phyloP scores from a whole-genome alignment of 73 alveolate genomes.

The Durusdinium trenchii region DNA sequence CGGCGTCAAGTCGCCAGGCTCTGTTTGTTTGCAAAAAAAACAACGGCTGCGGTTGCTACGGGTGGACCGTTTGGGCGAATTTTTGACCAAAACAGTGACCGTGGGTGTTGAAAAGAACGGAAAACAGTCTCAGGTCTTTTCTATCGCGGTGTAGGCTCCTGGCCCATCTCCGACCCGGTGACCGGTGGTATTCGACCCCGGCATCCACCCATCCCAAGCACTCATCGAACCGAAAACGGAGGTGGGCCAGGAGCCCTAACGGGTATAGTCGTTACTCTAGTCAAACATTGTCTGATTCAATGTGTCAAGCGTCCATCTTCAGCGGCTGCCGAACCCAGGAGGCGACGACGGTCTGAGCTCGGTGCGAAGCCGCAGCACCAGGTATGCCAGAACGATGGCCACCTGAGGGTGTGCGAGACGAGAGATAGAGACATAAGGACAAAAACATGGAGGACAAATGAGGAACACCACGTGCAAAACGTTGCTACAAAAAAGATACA shows the following conservation, averaged over 20 bases:
- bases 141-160: too few relatives aligned
- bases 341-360: background rate
- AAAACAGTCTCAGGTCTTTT: too few relatives aligned
- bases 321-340: background rate
- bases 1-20: too few relatives aligned
- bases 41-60: too few relatives aligned
- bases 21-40: too few relatives aligned
- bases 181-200: too few relatives aligned
- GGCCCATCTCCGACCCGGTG: too few relatives aligned
- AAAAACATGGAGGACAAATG: background rate
- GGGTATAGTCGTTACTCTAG: background rate
- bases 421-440: background rate
- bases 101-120: too few relatives aligned
- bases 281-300: background rate
- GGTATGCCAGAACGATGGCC: slow-evolving; percentile 25
- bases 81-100: too few relatives aligned
- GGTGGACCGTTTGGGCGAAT: too few relatives aligned
- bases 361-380: background rate
- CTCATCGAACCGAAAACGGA: background rate
- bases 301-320: background rate
- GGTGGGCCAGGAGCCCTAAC: background rate
- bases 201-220: background rate
- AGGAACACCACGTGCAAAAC: background rate
- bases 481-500: too few relatives aligned
- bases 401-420: background rate